Conservation (phyloP, 345 rosid species). For the Eucalyptus camaldulensis region DNA sequence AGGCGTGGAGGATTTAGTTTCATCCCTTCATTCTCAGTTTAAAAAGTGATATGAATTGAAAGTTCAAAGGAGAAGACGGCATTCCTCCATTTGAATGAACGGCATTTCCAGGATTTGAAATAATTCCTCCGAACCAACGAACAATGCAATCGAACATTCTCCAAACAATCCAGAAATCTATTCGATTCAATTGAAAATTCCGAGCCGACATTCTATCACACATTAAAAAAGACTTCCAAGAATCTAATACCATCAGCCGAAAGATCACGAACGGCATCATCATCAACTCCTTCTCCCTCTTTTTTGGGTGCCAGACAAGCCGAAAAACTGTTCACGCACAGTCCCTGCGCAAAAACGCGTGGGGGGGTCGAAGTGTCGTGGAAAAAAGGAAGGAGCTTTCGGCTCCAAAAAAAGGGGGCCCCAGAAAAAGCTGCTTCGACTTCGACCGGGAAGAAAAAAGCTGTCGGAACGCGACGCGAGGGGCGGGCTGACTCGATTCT, state of each 20-base stretch:
- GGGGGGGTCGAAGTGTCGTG: background rate
- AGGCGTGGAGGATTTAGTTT: background rate
- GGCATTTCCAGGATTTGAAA: background rate
- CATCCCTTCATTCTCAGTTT: background rate
- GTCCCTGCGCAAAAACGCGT: background rate
- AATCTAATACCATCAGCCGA: background rate
- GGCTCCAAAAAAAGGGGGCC: background rate
- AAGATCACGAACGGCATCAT: background rate
- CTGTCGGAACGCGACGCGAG: background rate
- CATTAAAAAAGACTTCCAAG: background rate
- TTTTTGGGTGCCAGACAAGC: background rate
- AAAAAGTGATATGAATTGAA: background rate
- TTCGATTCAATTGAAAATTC: background rate
- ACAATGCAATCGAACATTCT: background rate
- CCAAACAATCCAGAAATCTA: background rate
- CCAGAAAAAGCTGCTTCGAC: background rate
- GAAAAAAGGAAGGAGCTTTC: background rate
- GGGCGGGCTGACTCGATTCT: background rate
- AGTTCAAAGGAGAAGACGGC: background rate
- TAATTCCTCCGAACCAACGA: background rate
- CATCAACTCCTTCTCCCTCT: background rate
- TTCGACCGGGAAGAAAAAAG: background rate
- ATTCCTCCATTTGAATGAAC: background rate
- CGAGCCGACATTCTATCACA: rapidly evolving
- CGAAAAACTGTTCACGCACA: background rate